Evolutionary conservation across 169 alveolate genomes (phyloP), one percentile per base, ranked within the genome.

Genomic region (Eimeria maxima): DNA sequence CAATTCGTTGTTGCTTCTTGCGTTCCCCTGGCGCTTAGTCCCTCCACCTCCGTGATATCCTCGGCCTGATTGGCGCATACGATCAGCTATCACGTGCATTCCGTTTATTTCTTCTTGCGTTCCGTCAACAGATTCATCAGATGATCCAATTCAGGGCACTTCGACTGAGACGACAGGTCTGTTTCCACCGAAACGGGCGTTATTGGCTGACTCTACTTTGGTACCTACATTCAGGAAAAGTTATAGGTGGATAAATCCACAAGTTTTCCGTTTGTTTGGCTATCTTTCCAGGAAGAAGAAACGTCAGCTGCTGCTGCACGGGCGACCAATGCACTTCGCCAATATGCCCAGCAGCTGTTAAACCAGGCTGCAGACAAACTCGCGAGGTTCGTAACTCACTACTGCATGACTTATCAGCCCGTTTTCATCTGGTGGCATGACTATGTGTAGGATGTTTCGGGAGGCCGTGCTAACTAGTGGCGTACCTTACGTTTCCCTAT

Each of bases 331-430:
- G 18, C 93, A 24, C 67, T 86, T 44, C 93, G 93, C 42, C 93
- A 38, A 29, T 71, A 86, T 86, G 93, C 93, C 55, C 93, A 86
- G 63, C 93, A 86, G 63, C 67, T 86, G 60, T 60, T 86, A 27
- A 86, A 86, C 80, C 57, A 86, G 47, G 93, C 93, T 11, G 93
- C 81, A 33, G 93, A 86, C 14, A 86, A 86, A 60, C 93, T 86
- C 38, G 93, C 57, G 38, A 86, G 93, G 93, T 86, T n/a, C 24
- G 78, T 86, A 24, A 55, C 71, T 29, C 50, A 69, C 45, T 69
- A 69, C 76, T n/a, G 27, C 10, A 67, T 13, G 76, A 44, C 50
- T 69, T n/a, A n/a, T n/a, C 10, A 0, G 76, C 44, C 8, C 80
- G 3, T 29, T 29, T 11, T n/a, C n/a, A 33, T 27, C 5, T 4